phyloP scores from a whole-genome alignment of 345 rosid genomes.

The Toxicodendron radicans region DNA sequence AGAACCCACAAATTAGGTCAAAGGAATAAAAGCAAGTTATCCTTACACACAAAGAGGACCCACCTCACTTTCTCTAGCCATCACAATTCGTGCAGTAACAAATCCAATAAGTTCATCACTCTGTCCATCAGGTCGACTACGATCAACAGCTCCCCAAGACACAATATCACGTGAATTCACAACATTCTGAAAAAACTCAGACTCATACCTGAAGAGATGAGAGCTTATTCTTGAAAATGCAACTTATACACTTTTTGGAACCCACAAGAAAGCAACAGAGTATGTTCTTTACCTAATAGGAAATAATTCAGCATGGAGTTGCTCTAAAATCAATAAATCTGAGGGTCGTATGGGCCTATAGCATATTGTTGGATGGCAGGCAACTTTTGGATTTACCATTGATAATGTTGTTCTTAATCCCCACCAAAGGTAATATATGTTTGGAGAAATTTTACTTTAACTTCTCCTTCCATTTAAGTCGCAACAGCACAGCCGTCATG shows the following conservation, averaged over 20 bases:
- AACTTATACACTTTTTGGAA: constrained; percentile 15
- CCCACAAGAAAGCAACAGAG: constrained; percentile 10
- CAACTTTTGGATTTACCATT: constrained; percentile 49
- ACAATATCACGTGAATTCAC: constrained; percentile 75
- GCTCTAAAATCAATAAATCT: constrained; percentile 73
- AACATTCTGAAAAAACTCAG: constrained; percentile 88
- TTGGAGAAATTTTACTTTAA: constrained; percentile 24
- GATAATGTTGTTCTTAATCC: constrained; percentile 43
- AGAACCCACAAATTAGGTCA: constrained; percentile 12
- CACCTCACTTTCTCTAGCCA: constrained; percentile 88
- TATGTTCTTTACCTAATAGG: constrained; percentile 64
- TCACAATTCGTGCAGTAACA: constrained; percentile 74
- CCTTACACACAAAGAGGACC: constrained; percentile 30
- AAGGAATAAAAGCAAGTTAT: constrained; percentile 11
- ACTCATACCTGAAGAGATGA: constrained; percentile 72
- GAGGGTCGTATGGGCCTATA: constrained; percentile 70
- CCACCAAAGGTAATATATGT: constrained; percentile 38
- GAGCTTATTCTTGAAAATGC: constrained; percentile 20
- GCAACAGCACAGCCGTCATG: constrained; percentile 37
- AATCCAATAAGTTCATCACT: constrained; percentile 89
- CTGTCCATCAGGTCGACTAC: constrained; percentile 62
- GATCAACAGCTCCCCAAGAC: constrained; percentile 95
- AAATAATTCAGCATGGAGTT: constrained; percentile 70
- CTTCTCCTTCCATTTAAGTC: constrained; percentile 49
- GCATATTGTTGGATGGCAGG: constrained; percentile 59